Evolutionary conservation across 495 filamentous ascomycete species (phyloP), one percentile per base, ranked within the genome.

Genomic region (Neurospora sp.): DNA sequence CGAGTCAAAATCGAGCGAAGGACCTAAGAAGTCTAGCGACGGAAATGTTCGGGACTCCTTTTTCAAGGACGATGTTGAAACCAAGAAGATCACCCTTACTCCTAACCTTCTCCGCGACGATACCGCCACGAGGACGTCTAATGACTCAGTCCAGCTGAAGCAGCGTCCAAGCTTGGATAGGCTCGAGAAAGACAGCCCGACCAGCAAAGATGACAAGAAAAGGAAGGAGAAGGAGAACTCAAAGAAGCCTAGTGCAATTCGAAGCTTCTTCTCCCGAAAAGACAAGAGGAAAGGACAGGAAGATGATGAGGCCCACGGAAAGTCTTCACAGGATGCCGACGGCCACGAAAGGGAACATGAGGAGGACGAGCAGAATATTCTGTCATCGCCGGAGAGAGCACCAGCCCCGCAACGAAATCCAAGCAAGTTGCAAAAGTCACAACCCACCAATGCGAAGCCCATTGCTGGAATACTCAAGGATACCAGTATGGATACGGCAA

Each of bases 51-150:
- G 94, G 72, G 94, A 98, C 79, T 96, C 93, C 11, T 97, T 99
- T 85, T 98, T 97, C 87, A 96, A 94, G 81, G 96, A 98, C 74
- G 96, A 99, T 76, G 90, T 92, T 42, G 96, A 98, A 79, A 97
- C 96, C 1, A 92, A 95, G 82, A 99, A 99, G 85, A 97, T 99
- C 74, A 97, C 94, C 3, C 86, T 99, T 39, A 99, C 96, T 0
- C 96, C 96, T 15, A 97, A 95, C 74, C 85, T 99, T n/a, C 85
- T 98, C 43, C 89, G 96, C 19, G 95, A 98, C 73, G 94, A 97
- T 76, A 85, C 83, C 62, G 87, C 86, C n/a, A 82, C 86, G 8
- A 79, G 88, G 69, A 82, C 83, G 10, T 89, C 89, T 17, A 87
- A 76, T 75, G 92, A 94, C 36, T 86, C 87, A 38, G 91, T 88